Percentiles rank a stretch among this genome's conserved stretches.
Conservation (phyloP, 2,329 filamentous ascomycete species). For the Cladorrhinum sp. region DNA sequence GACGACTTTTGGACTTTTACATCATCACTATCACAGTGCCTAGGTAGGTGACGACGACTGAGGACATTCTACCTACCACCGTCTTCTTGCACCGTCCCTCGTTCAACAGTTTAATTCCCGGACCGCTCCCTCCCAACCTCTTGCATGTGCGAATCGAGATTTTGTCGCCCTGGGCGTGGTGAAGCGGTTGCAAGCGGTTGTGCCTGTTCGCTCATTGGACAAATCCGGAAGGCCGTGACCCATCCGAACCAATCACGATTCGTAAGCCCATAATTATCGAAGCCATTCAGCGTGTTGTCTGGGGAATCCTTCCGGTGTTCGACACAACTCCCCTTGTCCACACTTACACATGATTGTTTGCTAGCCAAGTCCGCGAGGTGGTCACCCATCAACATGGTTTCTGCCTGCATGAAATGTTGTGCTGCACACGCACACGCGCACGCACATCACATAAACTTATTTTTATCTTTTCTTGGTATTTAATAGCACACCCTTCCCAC, state of each 20-base stretch:
- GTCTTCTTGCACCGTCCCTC: not conserved
- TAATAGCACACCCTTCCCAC: not conserved
- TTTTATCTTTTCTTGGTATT: not conserved
- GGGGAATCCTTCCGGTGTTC: no score
- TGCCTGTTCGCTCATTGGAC: not conserved
- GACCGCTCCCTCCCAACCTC: slow-evolving; percentile 12
- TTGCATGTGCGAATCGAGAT: slow-evolving; percentile 23
- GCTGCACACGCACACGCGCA: no score
- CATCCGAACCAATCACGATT: slow-evolving; percentile 1
- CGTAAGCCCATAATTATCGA: not conserved
- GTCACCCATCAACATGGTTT: not conserved
- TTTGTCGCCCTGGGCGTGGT: not conserved
- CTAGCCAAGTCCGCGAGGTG: not conserved
- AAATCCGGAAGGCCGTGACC: not conserved
- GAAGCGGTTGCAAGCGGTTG: not conserved
- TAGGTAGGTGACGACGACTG: not conserved
- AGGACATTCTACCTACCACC: not conserved
- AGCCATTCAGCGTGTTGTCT: no score
- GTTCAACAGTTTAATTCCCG: no score
- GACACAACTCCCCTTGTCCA: not conserved
- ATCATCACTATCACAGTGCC: not conserved
- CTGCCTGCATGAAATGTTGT: not conserved
- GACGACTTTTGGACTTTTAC: no score
- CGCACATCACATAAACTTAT: not conserved
- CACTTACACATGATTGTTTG: not conserved